Conservation (phyloP, 2,329 filamentous ascomycete species). For the Phoma sp. region DNA sequence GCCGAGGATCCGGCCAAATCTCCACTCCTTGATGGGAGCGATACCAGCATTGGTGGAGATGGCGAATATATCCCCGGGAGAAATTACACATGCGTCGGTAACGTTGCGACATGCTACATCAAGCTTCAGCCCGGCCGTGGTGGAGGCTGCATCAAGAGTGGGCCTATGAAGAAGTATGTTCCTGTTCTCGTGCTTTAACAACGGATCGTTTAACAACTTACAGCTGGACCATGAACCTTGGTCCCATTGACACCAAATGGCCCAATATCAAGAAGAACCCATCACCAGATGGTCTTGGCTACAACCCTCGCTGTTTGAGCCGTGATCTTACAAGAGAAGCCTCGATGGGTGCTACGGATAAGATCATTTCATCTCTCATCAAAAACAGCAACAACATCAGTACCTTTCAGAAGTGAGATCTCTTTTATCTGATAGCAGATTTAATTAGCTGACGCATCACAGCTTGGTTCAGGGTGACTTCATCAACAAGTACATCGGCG, state of each 20-base stretch:
- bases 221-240: conserved; percentile 51
- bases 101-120: conserved; percentile 31
- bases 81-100: conserved; percentile 40
- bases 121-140: conserved; percentile 58
- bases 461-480: conserved; percentile 46
- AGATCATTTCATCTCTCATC: conserved; percentile 32
- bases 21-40: conserved; percentile 62
- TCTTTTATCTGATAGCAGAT: too few relatives aligned
- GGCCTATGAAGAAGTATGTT: conserved; percentile 57
- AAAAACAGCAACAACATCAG: conserved; percentile 32
- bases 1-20: conserved; percentile 53
- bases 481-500: conserved; percentile 42
- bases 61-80: conserved; percentile 44
- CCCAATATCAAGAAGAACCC: conserved; percentile 41
- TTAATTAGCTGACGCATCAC: background rate
- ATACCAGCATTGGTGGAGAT: conserved; percentile 55
- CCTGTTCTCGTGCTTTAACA: background rate
- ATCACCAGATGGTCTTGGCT: conserved; percentile 34
- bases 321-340: conserved; percentile 44
- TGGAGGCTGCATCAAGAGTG: conserved; percentile 60
- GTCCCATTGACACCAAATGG: conserved; percentile 54
- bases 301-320: conserved; percentile 48
- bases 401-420: conserved; percentile 41
- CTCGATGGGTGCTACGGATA: conserved; percentile 30
- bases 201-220: background rate